Conservation (phyloP, 306 rosid species). For the Lupinus albus region DNA sequence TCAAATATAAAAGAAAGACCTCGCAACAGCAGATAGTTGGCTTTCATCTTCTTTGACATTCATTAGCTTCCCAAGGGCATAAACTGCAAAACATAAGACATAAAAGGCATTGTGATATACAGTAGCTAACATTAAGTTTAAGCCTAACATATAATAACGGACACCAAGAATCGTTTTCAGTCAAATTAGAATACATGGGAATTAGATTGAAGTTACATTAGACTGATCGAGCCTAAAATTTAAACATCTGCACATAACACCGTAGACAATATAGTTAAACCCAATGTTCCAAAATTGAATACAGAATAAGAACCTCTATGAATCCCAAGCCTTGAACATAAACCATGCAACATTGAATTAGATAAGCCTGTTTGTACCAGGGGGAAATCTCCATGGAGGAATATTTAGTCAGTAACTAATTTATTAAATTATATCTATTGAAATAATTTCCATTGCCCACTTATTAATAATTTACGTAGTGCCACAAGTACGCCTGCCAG, state of each 20-base stretch:
- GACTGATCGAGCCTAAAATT: slow-evolving; percentile 24
- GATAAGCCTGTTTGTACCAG: slow-evolving; percentile 3
- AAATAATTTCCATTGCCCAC: background rate
- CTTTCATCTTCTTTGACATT: slow-evolving; percentile 90
- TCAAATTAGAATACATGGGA: slow-evolving; percentile 28
- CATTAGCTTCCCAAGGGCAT: slow-evolving; percentile 89
- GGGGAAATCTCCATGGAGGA: background rate
- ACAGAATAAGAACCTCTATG: slow-evolving; percentile 25
- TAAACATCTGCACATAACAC: slow-evolving; percentile 1
- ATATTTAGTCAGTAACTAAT: slow-evolving; percentile 12
- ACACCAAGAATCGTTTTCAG: slow-evolving; percentile 26
- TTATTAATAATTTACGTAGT: background rate
- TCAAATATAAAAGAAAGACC: slow-evolving; percentile 51
- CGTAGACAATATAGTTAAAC: slow-evolving; percentile 7
- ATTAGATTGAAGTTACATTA: slow-evolving; percentile 15
- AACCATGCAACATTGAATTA: slow-evolving; percentile 19
- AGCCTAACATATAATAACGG: slow-evolving; percentile 19
- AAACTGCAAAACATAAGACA: slow-evolving; percentile 60
- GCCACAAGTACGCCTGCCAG: background rate
- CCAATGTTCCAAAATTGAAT: slow-evolving; percentile 20
- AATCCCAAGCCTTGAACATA: slow-evolving; percentile 11
- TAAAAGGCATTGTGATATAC: slow-evolving; percentile 7
- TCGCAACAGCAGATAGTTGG: slow-evolving; percentile 90
- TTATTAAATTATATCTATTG: background rate
- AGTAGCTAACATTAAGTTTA: slow-evolving; percentile 25